Evolutionary conservation across 768 basidiomycete species (phyloP), one percentile per base, ranked within the genome.

Genomic region (Coprinopsis strossmayeri): DNA sequence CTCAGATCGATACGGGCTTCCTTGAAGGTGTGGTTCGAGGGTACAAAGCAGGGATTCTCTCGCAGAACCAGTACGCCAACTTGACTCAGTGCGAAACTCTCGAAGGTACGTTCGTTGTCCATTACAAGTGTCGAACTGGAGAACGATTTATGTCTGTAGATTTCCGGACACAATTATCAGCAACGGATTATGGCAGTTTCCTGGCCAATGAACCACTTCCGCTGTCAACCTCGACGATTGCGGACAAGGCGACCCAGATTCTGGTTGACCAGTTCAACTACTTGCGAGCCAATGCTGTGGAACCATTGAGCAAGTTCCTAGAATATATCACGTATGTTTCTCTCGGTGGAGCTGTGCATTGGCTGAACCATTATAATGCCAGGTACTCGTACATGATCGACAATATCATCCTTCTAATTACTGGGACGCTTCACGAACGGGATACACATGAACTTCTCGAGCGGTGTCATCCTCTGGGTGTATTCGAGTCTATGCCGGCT

Each of bases 331-430:
- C 94, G 88, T 98, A 68, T 56, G 90, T 77, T 15, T 53, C 45
- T 15, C 48, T 21, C 42, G 45, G 21, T 18, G 5, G 9, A 23
- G 10, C 10, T 18, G 26, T 4, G 25, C 39, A 28, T 39, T 30
- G 23, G 45, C 39, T 49, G 34, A 51, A 30, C 34, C 17, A 49
- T 53, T 46, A 62, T 46, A 38, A 39, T 44, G 12, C 52, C 65
- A 96, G 93, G 38, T 96, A 96, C 64, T 92, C 83, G 25, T 99
- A 98, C 69, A 99, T 99, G 96, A 98, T 99, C 62, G 96, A 99
- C 79, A 99, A 99, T 64, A 89, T 99, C 59, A 85, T 99, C 51
- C 77, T 99, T 46, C 77, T 99, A 60, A 99, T 98, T 53, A 94
- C 96, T 13, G 96, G 96, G 18, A 98, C 95, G 0, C 69, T 99